A percentile compares a stretch with the other conserved stretches of the same genome.
phyloP scores from a whole-genome alignment of 2,329 filamentous ascomycete species.

The Xylaria sp. region DNA sequence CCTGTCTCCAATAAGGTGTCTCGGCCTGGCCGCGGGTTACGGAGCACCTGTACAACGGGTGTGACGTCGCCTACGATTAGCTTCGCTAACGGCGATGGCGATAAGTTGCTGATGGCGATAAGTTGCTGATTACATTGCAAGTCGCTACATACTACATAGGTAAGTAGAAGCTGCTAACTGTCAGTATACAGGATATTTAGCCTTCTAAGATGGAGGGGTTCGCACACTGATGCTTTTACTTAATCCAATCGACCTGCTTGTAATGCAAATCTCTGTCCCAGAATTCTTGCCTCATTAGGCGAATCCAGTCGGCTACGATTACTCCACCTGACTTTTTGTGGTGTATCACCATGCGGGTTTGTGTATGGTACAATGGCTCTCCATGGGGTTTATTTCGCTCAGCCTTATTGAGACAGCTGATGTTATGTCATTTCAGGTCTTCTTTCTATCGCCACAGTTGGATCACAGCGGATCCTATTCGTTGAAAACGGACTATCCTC shows the following conservation, averaged over 20 bases:
- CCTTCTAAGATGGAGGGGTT: background rate
- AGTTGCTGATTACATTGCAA: background rate
- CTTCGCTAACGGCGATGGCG: background rate
- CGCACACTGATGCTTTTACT: background rate
- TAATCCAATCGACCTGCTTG: background rate
- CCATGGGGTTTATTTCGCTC: constrained; percentile 3
- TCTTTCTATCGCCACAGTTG: background rate
- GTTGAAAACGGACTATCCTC: background rate
- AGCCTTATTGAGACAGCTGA: constrained; percentile 14
- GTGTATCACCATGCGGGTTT: background rate
- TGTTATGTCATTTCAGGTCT: no score
- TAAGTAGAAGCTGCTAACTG: background rate
- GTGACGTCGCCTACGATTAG: background rate
- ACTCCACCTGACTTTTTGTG: background rate
- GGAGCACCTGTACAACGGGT: background rate
- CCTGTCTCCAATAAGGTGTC: background rate
- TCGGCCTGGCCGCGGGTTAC: constrained; percentile 3
- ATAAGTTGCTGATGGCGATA: background rate
- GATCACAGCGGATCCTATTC: background rate
- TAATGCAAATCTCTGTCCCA: background rate
- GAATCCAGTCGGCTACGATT: constrained; percentile 3
- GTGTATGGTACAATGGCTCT: constrained; percentile 1
- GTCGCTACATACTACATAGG: no score
- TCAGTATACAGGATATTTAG: background rate
- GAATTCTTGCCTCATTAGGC: background rate